Base-by-base conservation (phyloP, 2,329 filamentous ascomycete genomes). In the Sporothrix schenckii region DNA sequence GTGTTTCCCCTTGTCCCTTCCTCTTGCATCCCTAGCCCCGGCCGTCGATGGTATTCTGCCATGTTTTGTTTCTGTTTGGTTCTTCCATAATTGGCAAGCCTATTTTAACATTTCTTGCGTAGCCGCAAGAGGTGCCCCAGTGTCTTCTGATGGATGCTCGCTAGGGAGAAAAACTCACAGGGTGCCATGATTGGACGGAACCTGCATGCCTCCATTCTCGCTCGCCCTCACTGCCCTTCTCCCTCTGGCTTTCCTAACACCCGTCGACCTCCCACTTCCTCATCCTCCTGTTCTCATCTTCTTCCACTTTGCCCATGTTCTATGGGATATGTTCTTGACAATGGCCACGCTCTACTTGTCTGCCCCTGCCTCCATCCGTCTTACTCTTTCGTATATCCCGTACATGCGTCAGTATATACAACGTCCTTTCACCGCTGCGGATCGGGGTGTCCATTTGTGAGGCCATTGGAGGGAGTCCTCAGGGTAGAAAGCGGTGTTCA, bases 191-290 rank as follows among this genome's bases (percentile, higher is more conserved):
- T 61, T 61, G 56, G 56, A 24, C 13, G 11, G n/a, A 13, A n/a
- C 16, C 5, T 10, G 39, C 2, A 44, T 61, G n/a, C 2, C 19
- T 16, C 56, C 56, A 24, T 44, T 19, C 56, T 61, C 60, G 44
- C 30, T 30, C 49, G 21, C 60, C 60, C 34, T 63, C 60, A 49
- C 44, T 47, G 47, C 30, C 2, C 16, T 49, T 47, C n/a, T 9
- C 41, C n/a, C 41, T 47, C 19, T 47, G 60, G 60, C 24, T 63
- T 63, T 63, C 60, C 60, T 63, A 49, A 63, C 24, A 63, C 60
- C 41, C 30, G 21, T 7, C 4, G 60, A n/a, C 60, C 60, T 27
- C 60, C 60, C 60, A 63, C 13, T 49, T 49, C 60, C 44, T 49
- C 41, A 14, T 63, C 60, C 7, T 63, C 41, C 13, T n/a, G 44